A percentile compares a stretch with the other conserved stretches of the same genome.
Conservation (phyloP, 345 rosid genomes). For the Aegle marmelos region DNA sequence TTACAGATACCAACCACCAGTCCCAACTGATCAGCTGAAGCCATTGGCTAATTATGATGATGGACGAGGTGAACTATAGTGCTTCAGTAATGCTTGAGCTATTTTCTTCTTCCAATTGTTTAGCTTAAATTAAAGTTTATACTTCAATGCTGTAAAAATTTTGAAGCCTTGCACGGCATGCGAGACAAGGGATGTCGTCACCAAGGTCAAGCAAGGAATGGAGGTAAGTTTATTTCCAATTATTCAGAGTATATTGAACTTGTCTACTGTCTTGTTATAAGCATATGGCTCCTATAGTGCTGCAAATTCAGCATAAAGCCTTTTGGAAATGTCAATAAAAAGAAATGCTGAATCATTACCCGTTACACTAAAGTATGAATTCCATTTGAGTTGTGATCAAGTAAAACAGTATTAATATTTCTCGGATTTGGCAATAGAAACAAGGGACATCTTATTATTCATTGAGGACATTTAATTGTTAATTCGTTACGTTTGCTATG, state of each 20-base stretch:
- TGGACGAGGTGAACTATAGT: conserved; percentile 28
- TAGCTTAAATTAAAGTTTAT: background rate
- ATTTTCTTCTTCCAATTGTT: background rate
- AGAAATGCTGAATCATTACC: background rate
- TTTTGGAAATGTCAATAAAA: background rate
- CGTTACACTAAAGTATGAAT: background rate
- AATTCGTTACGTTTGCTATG: background rate
- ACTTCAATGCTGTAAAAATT: conserved; percentile 4
- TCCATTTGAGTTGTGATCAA: background rate
- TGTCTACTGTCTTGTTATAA: background rate
- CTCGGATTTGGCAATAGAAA: background rate
- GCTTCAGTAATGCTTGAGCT: background rate
- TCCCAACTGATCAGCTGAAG: conserved; percentile 42
- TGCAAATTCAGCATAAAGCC: background rate
- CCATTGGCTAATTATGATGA: conserved; percentile 22
- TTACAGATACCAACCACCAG: conserved; percentile 47
- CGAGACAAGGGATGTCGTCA: conserved; percentile 17
- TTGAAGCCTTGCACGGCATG: conserved; percentile 20
- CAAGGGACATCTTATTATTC: background rate
- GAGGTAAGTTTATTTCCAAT: conserved; percentile 3
- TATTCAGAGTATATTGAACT: background rate
- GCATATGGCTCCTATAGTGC: background rate
- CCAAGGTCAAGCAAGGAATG: conserved; percentile 14
- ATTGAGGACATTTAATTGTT: background rate
- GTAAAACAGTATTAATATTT: background rate